Conservation (phyloP, 2,329 filamentous ascomycete genomes). For the Fusarium paranaense region DNA sequence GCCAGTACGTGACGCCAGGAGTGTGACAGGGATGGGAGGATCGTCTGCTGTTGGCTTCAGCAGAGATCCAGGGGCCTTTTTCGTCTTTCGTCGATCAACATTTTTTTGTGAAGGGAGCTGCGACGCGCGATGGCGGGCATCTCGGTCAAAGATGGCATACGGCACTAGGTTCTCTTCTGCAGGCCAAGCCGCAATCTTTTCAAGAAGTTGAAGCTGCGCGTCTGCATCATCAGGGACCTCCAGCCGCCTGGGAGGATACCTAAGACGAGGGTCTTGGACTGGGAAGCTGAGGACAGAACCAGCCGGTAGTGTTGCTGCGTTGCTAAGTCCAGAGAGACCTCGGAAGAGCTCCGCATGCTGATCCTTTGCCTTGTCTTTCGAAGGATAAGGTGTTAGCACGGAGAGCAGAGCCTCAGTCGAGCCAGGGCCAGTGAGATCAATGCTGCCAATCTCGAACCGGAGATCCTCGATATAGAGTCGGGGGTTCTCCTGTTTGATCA, state of each 20-base stretch:
- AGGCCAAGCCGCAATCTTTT: conserved; percentile 75
- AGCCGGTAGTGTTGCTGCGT: conserved; percentile 75
- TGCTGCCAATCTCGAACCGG: conserved; percentile 73
- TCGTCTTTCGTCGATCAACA: conserved; percentile 80
- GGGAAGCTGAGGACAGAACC: conserved; percentile 79
- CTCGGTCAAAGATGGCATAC: conserved; percentile 75
- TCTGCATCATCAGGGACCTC: conserved; percentile 54
- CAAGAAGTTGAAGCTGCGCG: conserved; percentile 60
- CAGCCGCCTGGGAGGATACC: conserved; percentile 75
- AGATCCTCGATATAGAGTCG: conserved; percentile 74
- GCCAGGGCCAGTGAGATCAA: conserved; percentile 72
- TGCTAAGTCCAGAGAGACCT: conserved; percentile 69
- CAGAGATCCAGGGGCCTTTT: conserved; percentile 70
- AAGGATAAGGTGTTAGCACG: conserved; percentile 68
- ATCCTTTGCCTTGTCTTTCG: conserved; percentile 41
- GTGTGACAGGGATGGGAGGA: conserved; percentile 80
- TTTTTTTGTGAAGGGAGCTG: conserved; percentile 80
- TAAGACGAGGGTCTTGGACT: conserved; percentile 82
- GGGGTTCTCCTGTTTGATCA: conserved; percentile 71
- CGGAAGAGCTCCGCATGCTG: conserved; percentile 63
- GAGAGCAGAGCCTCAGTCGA: conserved; percentile 82
- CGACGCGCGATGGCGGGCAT: conserved; percentile 72
- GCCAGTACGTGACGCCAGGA: conserved; percentile 70
- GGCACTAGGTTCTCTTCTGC: conserved; percentile 63
- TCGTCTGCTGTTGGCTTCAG: conserved; percentile 71